Percentiles rank a stretch among this genome's conserved stretches.
These are phyloP conservation scores for Paraphaeosphaeria minitans DNA, from an alignment of 2,329 filamentous ascomycete genomes.

Conservation along the genomic window DNA sequence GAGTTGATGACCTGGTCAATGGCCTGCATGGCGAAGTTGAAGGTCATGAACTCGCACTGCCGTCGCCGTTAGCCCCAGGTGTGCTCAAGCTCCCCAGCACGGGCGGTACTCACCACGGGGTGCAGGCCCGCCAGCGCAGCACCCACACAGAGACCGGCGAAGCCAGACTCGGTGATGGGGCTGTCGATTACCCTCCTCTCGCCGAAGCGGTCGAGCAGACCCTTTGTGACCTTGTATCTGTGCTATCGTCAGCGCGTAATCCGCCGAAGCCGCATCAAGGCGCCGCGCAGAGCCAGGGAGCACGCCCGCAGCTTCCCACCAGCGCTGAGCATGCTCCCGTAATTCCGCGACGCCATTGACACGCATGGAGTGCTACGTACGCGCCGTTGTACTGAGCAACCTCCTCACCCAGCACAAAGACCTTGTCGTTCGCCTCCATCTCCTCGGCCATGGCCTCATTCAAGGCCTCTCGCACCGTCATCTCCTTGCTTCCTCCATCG, in stretches of 20 bases:
- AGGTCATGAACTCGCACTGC: slow-evolving; percentile 99
- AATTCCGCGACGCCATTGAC: slow-evolving; percentile 15
- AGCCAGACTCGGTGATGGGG: slow-evolving; percentile 97
- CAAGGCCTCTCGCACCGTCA: slow-evolving; percentile 94
- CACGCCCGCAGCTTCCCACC: neutral
- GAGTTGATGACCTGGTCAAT: slow-evolving; percentile 99
- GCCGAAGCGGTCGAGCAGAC: slow-evolving; percentile 93
- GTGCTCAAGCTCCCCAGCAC: neutral
- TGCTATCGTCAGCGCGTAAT: slow-evolving; percentile 44
- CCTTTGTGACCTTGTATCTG: slow-evolving; percentile 98
- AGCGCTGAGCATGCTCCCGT: neutral
- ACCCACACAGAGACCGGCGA: slow-evolving; percentile 90
- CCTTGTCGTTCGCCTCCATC: slow-evolving; percentile 91
- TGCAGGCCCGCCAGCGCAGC: slow-evolving; percentile 92
- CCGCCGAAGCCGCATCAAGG: slow-evolving; percentile 5
- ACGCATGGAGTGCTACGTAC: slow-evolving; percentile 50
- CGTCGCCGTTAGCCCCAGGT: slow-evolving; percentile 18
- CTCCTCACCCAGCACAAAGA: slow-evolving; percentile 96
- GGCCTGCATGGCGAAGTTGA: slow-evolving; percentile 99
- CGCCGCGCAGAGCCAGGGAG: neutral
- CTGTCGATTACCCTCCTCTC: slow-evolving; percentile 98
- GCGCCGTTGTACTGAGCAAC: slow-evolving; percentile 99
- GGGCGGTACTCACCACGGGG: slow-evolving; percentile 74
- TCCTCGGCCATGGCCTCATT: slow-evolving; percentile 98
- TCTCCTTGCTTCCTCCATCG: slow-evolving; percentile 75